phyloP scores from a whole-genome alignment of 2,329 filamentous ascomycete genomes.

The Penicillium janthinellum region DNA sequence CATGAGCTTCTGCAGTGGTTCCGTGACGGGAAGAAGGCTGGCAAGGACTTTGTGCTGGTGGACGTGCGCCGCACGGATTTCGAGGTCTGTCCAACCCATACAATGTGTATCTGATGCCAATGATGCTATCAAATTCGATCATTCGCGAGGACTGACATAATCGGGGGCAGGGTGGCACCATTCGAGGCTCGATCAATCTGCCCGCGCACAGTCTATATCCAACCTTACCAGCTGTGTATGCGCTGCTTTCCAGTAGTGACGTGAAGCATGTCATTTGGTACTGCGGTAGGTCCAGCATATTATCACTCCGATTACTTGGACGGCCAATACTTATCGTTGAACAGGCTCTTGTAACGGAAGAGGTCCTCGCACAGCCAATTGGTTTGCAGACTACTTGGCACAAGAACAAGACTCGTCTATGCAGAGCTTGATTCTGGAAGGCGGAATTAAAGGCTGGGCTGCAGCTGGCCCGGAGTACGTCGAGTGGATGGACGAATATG shows the following conservation, averaged over 20 bases:
- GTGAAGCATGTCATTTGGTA: conserved; percentile 44
- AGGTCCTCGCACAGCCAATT: conserved; percentile 57
- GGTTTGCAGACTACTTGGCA: conserved; percentile 57
- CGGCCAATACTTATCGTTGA: not conserved
- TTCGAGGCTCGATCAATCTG: conserved; percentile 56
- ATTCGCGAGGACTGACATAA: conserved; percentile 2
- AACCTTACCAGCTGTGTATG: conserved; percentile 39
- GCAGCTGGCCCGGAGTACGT: conserved; percentile 52
- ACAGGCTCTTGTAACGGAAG: conserved; percentile 58
- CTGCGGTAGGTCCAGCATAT: conserved; percentile 38
- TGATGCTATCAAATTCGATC: not conserved
- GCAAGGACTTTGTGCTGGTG: conserved; percentile 46
- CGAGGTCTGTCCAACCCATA: conserved; percentile 38
- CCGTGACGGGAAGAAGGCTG: conserved; percentile 29
- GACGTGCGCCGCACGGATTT: conserved; percentile 52
- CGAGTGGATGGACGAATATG: conserved; percentile 51
- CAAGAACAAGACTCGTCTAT: conserved; percentile 46
- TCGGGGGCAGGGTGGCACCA: conserved; percentile 56
- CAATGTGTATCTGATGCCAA: not conserved
- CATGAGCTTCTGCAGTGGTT: conserved; percentile 44
- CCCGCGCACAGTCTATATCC: conserved; percentile 46
- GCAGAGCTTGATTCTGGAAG: conserved; percentile 53
- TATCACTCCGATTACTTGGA: not conserved
- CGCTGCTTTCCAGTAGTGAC: conserved; percentile 31
- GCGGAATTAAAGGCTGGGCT: conserved; percentile 60